Conservation (phyloP, 208 protist genomes). For the Trypanosomatidae sp. region DNA sequence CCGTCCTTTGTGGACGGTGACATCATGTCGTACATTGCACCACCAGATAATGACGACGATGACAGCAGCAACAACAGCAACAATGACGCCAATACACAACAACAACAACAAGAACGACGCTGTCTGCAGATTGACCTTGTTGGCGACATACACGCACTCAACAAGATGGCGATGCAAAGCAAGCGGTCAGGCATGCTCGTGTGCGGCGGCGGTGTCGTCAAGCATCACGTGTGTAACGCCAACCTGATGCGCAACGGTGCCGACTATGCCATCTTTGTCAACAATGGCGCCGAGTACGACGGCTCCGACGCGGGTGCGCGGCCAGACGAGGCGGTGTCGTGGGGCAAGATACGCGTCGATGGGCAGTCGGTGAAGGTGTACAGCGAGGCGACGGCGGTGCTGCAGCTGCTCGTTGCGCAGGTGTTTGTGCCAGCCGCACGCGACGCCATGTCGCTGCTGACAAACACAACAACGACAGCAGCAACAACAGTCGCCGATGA, state of each 20-base stretch:
- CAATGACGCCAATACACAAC: neutral
- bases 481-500: neutral
- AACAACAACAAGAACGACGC: neutral
- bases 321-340: constrained; percentile 99
- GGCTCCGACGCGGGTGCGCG: constrained; percentile 96
- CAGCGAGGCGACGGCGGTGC: constrained; percentile 93
- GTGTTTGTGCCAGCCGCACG: constrained; percentile 83
- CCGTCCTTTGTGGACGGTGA: constrained; percentile 75
- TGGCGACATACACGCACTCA: constrained; percentile 94
- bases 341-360: constrained; percentile 97
- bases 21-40: constrained; percentile 41
- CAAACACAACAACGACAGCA: neutral
- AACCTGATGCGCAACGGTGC: constrained; percentile 99
- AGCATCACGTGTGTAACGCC: constrained; percentile 99
- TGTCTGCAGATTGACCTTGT: constrained; percentile 70
- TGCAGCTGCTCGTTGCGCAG: constrained; percentile 96
- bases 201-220: constrained; percentile 96
- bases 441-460: neutral
- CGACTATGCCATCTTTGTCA: constrained; percentile 96
- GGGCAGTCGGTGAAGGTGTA: constrained; percentile 97
- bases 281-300: constrained; percentile 97
- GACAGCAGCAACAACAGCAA: neutral
- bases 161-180: constrained; percentile 91
- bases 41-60: neutral
- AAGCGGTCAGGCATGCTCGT: constrained; percentile 96